phyloP scores from a whole-genome alignment of 768 basidiomycete genomes.

The Podaxis sp. region DNA sequence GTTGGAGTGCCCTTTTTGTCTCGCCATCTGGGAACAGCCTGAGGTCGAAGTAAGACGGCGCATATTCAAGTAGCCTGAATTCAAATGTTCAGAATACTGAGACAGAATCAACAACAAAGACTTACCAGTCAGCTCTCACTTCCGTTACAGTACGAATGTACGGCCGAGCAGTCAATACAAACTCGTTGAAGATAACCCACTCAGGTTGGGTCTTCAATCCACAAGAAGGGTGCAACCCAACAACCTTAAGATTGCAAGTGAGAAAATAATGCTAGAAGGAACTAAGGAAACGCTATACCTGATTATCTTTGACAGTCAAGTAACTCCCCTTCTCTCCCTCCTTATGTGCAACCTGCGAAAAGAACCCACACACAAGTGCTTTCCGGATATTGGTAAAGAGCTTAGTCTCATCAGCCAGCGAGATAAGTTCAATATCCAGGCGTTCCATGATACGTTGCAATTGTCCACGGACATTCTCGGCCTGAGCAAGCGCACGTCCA shows the following conservation, averaged over 20 bases:
- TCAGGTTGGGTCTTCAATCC: slow-evolving; percentile 83
- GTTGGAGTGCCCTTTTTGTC: slow-evolving; percentile 63
- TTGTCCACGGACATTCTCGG: slow-evolving; percentile 91
- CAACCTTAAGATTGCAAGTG: slow-evolving; percentile 40
- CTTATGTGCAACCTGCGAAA: slow-evolving; percentile 97
- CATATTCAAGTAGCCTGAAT: slow-evolving; percentile 40
- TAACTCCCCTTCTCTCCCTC: slow-evolving; percentile 90
- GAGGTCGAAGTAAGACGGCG: slow-evolving; percentile 67
- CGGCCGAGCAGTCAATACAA: slow-evolving; percentile 84
- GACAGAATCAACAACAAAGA: slow-evolving; percentile 3
- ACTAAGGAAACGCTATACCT: slow-evolving; percentile 43
- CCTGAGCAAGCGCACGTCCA: slow-evolving; percentile 78
- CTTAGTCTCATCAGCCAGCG: slow-evolving; percentile 66
- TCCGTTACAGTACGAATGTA: slow-evolving; percentile 94
- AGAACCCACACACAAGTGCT: slow-evolving; percentile 89
- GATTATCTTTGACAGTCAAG: slow-evolving; percentile 92
- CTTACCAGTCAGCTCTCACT: slow-evolving; percentile 81
- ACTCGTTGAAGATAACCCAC: slow-evolving; percentile 85
- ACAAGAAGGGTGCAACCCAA: slow-evolving; percentile 78
- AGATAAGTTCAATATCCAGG: slow-evolving; percentile 76
- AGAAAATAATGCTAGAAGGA: neutral
- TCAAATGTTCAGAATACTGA: slow-evolving; percentile 7
- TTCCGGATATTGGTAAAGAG: slow-evolving; percentile 75
- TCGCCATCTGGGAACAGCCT: slow-evolving; percentile 65
- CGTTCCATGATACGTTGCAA: slow-evolving; percentile 90